Base-by-base conservation (phyloP, 1,139 yeast species). In the Ogataea hybrid region DNA sequence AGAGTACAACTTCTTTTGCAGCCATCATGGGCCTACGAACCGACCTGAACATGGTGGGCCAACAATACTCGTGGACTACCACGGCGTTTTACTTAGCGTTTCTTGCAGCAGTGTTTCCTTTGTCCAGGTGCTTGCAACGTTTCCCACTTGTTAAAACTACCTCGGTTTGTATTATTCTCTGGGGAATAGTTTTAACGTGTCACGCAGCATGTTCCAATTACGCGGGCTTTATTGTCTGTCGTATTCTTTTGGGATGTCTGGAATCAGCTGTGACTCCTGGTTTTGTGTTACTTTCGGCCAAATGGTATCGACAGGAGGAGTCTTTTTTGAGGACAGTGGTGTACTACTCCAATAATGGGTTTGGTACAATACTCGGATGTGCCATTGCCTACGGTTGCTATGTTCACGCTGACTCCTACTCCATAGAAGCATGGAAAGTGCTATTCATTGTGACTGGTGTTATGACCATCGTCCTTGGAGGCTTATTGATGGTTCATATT, bases 31-130 rank as follows among this genome's bases (percentile, higher is more conserved):
- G 82, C 1, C 54, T 78, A 20, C 61, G 73, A 49, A 59, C 55
- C 6, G 79, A 71, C 47, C 61, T 76, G 45, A 50, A 71, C 8
- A 75, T 77, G 81, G 56, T 52, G 11, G 80, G 79, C 29, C 61
- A 70, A 36, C 68, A 67, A 63, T 77, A 76, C 52, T 62, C 76
- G 12, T 77, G 81, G 80, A 70, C 73, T 7, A 79, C 79, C 25
- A 65, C 79, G 2, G 70, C 77, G 1, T 77, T 77, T 48, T 77
- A 78, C 55, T 54, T 75, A 36, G 81, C 79, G 7, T 74, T 72
- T 75, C 76, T 37, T 62, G 78, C 14, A 67, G 76, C 9, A 73
- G 76, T 50, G 73, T 64, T 67, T 41, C 73, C 76, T 4, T 69
- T 75, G 2, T 68, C 69, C 17, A 51, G 61, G 27, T 43, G 72